Evolutionary conservation across 345 rosid genomes (phyloP).

Genomic region (Salix suchowensis): DNA sequence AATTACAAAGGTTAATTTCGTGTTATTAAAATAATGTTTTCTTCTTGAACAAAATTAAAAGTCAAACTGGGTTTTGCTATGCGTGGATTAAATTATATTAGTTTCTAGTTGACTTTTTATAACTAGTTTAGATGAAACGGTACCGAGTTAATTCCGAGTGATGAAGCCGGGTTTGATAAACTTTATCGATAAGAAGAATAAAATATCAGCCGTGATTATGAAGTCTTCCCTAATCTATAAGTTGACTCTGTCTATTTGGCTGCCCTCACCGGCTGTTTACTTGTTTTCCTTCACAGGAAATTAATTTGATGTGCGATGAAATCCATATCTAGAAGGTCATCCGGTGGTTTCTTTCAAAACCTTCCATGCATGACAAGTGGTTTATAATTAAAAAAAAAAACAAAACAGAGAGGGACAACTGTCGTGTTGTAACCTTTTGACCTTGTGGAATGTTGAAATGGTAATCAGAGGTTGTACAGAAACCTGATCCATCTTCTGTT

Average conservation of each 20-base stretch:
- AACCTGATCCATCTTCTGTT: not conserved
- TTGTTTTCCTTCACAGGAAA: not conserved
- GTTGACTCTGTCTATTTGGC: not conserved
- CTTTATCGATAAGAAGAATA: not conserved
- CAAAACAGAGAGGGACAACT: not conserved
- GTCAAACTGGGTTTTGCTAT: no score
- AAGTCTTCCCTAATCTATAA: slow-evolving; percentile 21
- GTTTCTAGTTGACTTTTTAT: no score
- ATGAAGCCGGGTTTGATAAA: no score
- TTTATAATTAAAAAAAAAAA: not conserved
- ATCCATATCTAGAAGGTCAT: not conserved
- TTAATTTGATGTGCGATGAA: not conserved
- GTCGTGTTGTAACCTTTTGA: not conserved
- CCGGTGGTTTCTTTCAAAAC: not conserved
- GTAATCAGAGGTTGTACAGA: not conserved
- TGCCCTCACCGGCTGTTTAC: not conserved
- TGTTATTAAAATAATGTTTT: no score
- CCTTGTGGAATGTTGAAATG: not conserved
- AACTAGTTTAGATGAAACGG: no score
- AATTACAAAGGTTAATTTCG: no score
- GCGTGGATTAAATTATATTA: no score
- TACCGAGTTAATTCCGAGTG: no score
- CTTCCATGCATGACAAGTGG: not conserved
- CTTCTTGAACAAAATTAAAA: no score
- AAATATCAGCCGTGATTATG: not conserved